Evolutionary conservation across 331 rosid genomes (phyloP), one percentile per base, ranked within the genome.

Genomic region (Erythrophleum ivorense): DNA sequence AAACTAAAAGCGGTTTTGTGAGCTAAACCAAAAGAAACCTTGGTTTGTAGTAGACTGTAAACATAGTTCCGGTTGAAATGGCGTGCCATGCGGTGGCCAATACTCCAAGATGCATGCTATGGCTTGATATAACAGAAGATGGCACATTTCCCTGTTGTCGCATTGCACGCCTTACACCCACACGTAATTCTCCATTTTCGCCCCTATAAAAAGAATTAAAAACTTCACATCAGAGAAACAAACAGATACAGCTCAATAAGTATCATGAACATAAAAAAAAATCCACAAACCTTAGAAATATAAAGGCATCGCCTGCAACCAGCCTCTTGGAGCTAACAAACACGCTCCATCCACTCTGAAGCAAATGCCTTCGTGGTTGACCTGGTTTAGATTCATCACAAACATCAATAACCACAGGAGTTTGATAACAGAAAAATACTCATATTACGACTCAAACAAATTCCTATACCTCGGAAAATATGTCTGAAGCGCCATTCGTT

Each of bases 21-120:
- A n/a, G n/a, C n/a, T n/a, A n/a, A n/a, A n/a, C n/a, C 48, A 34
- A 13, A 60, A 24, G 9, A 50, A 72, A 94, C 98, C 98, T 91
- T 33, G 98, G 97, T 77, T 94, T 94, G 88, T 94, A 94, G 79
- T 94, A 94, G 12, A 94, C 98, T 71, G 94, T 94, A 85, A 94
- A 94, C 91, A 92, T 87, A 36, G 98, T 94, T 60, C 94, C 92
- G 2, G 98, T 94, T 76, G 67, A 18, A 45, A 85, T 78, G 50
- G 98, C 97, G 80, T 94, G 98, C 98, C 95, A 94, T 3, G 98
- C 98, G 60, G 98, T 94, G 66, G 98, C 98, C 70, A 92, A 95
- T 14, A 94, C 98, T 43, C 98, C n/a, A n/a, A n/a, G n/a, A n/a
- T n/a, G n/a, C n/a, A n/a, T n/a, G n/a, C n/a, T n/a, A n/a, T n/a